These are phyloP conservation scores for Juglanconis sp. DNA, from an alignment of 2,329 filamentous ascomycete species.

Conservation along the genomic window DNA sequence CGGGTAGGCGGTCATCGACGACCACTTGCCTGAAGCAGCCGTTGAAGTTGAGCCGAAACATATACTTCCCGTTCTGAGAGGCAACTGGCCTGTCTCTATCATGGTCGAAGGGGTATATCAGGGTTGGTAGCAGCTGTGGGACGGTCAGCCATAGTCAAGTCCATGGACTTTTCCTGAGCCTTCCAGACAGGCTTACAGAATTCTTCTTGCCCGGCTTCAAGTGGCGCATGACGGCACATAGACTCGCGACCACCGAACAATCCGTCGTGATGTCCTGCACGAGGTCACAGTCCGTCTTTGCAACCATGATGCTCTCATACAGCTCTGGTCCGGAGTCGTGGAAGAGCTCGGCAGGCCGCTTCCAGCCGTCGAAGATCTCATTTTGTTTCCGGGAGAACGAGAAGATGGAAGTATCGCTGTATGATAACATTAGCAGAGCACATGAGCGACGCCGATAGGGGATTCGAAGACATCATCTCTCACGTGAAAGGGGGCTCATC, in stretches of 20 bases:
- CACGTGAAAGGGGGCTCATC: slow-evolving; percentile 59
- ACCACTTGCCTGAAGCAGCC: slow-evolving; percentile 83
- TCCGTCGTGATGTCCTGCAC: slow-evolving; percentile 95
- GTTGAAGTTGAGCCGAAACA: slow-evolving; percentile 93
- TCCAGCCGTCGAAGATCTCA: slow-evolving; percentile 80
- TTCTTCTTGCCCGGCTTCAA: slow-evolving; percentile 61
- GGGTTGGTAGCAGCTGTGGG: slow-evolving; percentile 62
- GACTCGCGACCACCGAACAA: slow-evolving; percentile 93
- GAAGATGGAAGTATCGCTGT: slow-evolving; percentile 66
- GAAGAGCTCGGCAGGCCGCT: slow-evolving; percentile 69
- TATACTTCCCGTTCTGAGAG: slow-evolving; percentile 82
- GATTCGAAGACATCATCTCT: slow-evolving; percentile 26
- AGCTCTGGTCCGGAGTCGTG: slow-evolving; percentile 27
- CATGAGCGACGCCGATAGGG: slow-evolving; percentile 5
- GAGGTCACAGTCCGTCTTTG: slow-evolving; percentile 64
- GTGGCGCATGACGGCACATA: slow-evolving; percentile 76
- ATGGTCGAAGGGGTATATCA: slow-evolving; percentile 73
- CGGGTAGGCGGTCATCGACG: slow-evolving; percentile 84
- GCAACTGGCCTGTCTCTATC: slow-evolving; percentile 53
- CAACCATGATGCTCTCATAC: slow-evolving; percentile 25
- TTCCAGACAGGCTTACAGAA: slow-evolving; percentile 49
- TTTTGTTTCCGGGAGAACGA: slow-evolving; percentile 72
- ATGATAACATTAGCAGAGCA: slow-evolving; percentile 12
- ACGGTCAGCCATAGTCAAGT: background rate
- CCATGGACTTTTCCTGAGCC: background rate